A percentile compares a stretch with the other conserved stretches of the same genome.
Conservation (phyloP, 2,329 filamentous ascomycete genomes). For the Sarocladiaceae sp. region DNA sequence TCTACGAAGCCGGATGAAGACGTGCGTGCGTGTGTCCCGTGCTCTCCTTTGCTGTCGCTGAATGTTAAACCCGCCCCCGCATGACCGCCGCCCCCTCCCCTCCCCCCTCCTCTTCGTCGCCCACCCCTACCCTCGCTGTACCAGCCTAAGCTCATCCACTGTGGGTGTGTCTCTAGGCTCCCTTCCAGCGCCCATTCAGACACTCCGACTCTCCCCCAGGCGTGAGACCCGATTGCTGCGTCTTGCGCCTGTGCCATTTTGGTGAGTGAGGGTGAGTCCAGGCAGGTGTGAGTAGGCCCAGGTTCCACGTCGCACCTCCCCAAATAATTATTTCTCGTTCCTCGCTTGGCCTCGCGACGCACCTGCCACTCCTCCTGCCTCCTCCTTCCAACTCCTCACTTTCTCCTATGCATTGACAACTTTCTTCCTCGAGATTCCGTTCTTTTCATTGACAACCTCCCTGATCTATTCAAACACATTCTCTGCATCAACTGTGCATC, state of each 20-base stretch:
- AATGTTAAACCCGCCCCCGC: conserved; percentile 7
- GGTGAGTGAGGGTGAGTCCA: not conserved
- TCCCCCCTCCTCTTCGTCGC: not conserved
- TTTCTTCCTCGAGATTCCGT: not conserved
- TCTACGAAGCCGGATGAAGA: not conserved
- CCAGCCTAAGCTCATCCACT: conserved; percentile 1
- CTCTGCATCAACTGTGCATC: not conserved
- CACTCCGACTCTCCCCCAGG: not conserved
- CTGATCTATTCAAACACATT: conserved; percentile 1
- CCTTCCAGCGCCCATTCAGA: conserved; percentile 4
- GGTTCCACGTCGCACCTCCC: conserved; percentile 11
- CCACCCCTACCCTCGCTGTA: not conserved
- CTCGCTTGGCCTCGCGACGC: conserved; percentile 7
- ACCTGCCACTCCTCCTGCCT: conserved; percentile 10
- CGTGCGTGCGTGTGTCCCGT: conserved; percentile 7
- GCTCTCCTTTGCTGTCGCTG: not conserved
- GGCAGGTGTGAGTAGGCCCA: not conserved
- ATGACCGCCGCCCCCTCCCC: not conserved
- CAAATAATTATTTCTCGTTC: conserved; percentile 13
- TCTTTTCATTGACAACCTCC: not conserved
- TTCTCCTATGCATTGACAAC: conserved; percentile 8
- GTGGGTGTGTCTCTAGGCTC: conserved; percentile 8
- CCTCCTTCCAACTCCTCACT: conserved; percentile 6
- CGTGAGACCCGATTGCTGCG: not conserved
- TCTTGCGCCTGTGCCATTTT: not conserved